Evolutionary conservation across 2,329 filamentous ascomycete genomes (phyloP).

Genomic region (Diaporthe citrichinensis): DNA sequence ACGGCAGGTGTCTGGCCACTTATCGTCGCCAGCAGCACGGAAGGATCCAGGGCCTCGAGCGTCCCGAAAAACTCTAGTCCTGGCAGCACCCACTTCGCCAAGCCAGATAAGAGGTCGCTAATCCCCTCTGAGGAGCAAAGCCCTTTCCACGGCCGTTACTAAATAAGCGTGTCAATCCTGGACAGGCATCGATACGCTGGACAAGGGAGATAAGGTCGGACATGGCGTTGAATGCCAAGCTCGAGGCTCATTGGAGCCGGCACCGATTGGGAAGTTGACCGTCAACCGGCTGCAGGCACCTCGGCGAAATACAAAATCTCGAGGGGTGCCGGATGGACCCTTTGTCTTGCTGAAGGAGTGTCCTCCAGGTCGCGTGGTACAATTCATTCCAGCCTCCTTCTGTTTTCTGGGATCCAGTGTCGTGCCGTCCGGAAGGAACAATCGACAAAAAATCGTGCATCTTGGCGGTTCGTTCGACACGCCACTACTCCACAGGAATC

Average conservation of each 20-base stretch:
- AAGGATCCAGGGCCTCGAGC: constrained; percentile 19
- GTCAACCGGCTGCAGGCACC: background rate
- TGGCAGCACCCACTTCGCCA: constrained; percentile 33
- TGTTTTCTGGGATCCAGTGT: constrained; percentile 17
- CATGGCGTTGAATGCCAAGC: constrained; percentile 34
- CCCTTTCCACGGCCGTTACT: constrained; percentile 21
- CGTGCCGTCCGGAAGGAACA: constrained; percentile 16
- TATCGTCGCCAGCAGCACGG: background rate
- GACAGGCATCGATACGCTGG: constrained; percentile 4
- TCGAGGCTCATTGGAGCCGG: constrained; percentile 27
- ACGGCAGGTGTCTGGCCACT: constrained; percentile 15
- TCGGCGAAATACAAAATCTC: constrained; percentile 21
- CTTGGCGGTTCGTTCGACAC: constrained; percentile 29
- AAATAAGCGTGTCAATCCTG: constrained; percentile 24
- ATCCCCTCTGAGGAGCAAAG: constrained; percentile 7
- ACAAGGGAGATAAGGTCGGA: constrained; percentile 32
- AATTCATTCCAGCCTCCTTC: constrained; percentile 34
- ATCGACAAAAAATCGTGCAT: constrained; percentile 17
- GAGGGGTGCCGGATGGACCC: background rate
- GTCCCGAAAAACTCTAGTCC: constrained; percentile 10
- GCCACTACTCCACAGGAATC: constrained; percentile 30
- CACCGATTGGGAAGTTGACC: background rate
- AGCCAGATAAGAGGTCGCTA: constrained; percentile 32
- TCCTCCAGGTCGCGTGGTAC: background rate
- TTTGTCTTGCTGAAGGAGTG: background rate